These are phyloP conservation scores for Cerioporus squamosus DNA, from an alignment of 1,284 basidiomycete species.

Conservation along the genomic window DNA sequence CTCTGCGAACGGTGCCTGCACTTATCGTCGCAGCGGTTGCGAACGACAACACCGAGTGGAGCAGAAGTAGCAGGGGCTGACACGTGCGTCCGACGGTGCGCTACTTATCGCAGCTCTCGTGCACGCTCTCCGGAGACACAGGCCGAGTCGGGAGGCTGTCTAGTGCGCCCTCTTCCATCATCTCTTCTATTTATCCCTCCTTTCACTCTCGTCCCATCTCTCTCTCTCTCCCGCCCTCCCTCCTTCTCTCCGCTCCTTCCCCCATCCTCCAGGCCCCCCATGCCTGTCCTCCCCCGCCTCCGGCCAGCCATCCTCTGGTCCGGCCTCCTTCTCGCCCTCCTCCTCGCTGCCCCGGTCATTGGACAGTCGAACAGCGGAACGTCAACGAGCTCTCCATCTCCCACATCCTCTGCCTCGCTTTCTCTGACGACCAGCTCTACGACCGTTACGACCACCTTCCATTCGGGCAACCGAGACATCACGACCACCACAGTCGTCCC, in stretches of 20 bases:
- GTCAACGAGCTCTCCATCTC: slow-evolving; percentile 7
- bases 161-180: slow-evolving; percentile 19
- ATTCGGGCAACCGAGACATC: slow-evolving; percentile 50
- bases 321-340: slow-evolving; percentile 19
- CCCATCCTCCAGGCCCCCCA: slow-evolving; percentile 17
- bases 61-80: not conserved
- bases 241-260: slow-evolving; percentile 16
- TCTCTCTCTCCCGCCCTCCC: slow-evolving; percentile 3
- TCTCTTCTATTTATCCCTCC: slow-evolving; percentile 20
- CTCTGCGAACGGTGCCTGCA: no score
- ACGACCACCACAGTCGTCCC: slow-evolving; percentile 57
- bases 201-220: slow-evolving; percentile 9
- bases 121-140: not conserved
- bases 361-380: slow-evolving; percentile 21
- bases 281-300: slow-evolving; percentile 22
- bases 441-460: slow-evolving; percentile 46
- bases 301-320: slow-evolving; percentile 25
- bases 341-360: slow-evolving; percentile 18
- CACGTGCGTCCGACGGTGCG: slow-evolving; percentile 5
- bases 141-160: slow-evolving; percentile 15
- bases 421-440: slow-evolving; percentile 31
- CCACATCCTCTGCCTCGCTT: slow-evolving; percentile 18
- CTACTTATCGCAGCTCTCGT: slow-evolving; percentile 5
- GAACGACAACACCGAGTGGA: no score
- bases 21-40: no score